A percentile compares a stretch with the other conserved stretches of the same genome.
These are phyloP conservation scores for Blastocladiella emersonii DNA, from an alignment of 371 early-diverging fungal species.

Conservation along the genomic window DNA sequence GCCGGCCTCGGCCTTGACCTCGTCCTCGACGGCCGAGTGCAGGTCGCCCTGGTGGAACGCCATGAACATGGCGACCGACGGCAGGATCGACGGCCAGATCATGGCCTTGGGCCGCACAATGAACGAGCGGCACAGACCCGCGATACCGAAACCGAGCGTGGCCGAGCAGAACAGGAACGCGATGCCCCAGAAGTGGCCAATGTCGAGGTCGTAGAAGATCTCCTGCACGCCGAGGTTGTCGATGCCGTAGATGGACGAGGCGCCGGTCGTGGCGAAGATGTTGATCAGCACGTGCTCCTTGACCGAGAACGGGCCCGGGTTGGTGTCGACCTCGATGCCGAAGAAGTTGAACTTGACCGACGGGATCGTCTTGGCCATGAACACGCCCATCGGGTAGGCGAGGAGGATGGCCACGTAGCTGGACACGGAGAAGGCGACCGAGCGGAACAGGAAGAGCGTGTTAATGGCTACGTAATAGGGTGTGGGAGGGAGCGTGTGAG, in stretches of 20 bases:
- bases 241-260: conserved; percentile 12
- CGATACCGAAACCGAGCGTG: conserved; percentile 67
- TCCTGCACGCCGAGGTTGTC: conserved; percentile 56
- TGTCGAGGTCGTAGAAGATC: conserved; percentile 39
- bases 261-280: conserved; percentile 3
- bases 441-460: neutral
- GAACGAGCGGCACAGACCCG: conserved; percentile 56
- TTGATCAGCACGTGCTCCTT: conserved; percentile 26
- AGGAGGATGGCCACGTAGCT: conserved; percentile 44
- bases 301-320: conserved; percentile 27
- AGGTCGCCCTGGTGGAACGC: conserved; percentile 63
- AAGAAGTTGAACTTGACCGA: conserved; percentile 17
- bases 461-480: no score
- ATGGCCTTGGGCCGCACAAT: conserved; percentile 68
- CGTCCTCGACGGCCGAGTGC: conserved; percentile 18
- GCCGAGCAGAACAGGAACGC: conserved; percentile 54
- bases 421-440: neutral
- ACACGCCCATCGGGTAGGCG: conserved; percentile 45
- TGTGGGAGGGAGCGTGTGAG: no score
- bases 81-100: conserved; percentile 69
- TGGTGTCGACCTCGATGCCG: conserved; percentile 29
- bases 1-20: conserved; percentile 5
- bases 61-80: conserved; percentile 54
- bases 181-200: conserved; percentile 42
- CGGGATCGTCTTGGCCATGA: conserved; percentile 43